phyloP scores from a whole-genome alignment of 306 rosid species.

The cucumber (Cucumis sativus) region Cucumber_9930_V3 NC_026657.2:19910501-19911000 shows the following conservation, averaged over 20 bases:
- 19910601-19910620: constrained; percentile 11
- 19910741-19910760: background rate
- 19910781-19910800: too few relatives aligned
- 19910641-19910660: constrained; percentile 57
- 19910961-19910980: too few relatives aligned
- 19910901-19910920: background rate
- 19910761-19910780: background rate
- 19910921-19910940: background rate
- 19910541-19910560: constrained; percentile 38
- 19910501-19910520: constrained; percentile 44
- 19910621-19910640: constrained; percentile 36
- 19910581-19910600: background rate
- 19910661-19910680: constrained; percentile 59
- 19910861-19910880: constrained; percentile 36
- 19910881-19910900: constrained; percentile 40
- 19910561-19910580: background rate
- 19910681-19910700: constrained; percentile 68
- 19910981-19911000: background rate
- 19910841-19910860: constrained; percentile 28
- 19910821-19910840: constrained; percentile 25
- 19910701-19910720: constrained; percentile 40
- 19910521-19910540: constrained; percentile 36
- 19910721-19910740: constrained; percentile 39
- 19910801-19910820: background rate
- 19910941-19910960: background rate